Evolutionary conservation across 2,329 filamentous ascomycete species (phyloP).

Genomic region (Chaetoscypha palmicola): DNA sequence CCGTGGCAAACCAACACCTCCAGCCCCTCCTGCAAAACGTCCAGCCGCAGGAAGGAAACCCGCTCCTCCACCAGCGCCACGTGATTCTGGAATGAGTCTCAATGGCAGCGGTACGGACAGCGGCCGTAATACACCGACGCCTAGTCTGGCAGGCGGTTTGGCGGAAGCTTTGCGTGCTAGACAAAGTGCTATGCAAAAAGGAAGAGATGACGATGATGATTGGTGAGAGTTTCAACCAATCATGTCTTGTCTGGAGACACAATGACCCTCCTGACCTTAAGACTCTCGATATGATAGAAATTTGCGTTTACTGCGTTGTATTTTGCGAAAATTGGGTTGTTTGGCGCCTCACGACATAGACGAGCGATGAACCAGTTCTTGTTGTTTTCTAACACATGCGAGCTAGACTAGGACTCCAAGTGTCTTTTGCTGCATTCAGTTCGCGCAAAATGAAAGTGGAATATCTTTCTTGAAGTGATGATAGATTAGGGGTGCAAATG

Average conservation of each 20-base stretch:
- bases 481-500: background rate
- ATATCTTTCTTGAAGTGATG: background rate
- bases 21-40: constrained; percentile 60
- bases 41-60: constrained; percentile 68
- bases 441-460: background rate
- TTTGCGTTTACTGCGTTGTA: no score
- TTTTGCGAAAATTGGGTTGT: background rate
- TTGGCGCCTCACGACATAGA: background rate
- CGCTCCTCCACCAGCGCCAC: constrained; percentile 54
- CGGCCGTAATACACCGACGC: constrained; percentile 66
- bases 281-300: no score
- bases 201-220: constrained; percentile 30
- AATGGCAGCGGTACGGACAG: constrained; percentile 49
- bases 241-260: background rate
- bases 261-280: background rate
- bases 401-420: background rate
- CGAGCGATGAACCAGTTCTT: background rate
- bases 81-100: constrained; percentile 64
- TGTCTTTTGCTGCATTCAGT: background rate
- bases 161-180: constrained; percentile 72
- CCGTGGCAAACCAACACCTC: constrained; percentile 29
- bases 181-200: constrained; percentile 63
- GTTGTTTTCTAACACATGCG: background rate
- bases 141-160: constrained; percentile 64
- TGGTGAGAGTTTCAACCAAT: constrained; percentile 21